Evolutionary conservation across 208 protist species (phyloP), one percentile per base, ranked within the genome.

Genomic region (Endotrypanum monterogeii): DNA sequence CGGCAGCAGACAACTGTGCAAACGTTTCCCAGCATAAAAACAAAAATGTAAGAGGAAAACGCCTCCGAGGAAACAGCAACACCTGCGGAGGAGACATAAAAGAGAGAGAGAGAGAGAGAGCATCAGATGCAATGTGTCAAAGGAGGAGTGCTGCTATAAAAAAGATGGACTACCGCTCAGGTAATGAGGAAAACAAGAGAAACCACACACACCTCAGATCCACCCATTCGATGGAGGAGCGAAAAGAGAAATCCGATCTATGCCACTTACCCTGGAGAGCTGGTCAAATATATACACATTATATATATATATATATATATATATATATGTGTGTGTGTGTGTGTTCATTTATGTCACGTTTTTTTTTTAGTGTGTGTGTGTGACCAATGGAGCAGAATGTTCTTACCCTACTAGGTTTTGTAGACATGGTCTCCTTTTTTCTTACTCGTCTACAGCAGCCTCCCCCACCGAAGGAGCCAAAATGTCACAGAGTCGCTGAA

Each of bases 401-500:
- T 30, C 35, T 28, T 46, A 60, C 35, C 30, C 60, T 41, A 4
- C 37, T 32, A 63, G 50, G 11, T 11, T n/a, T n/a, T n/a, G 44
- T 3, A 28, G 32, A 60, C 3, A 1, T 35, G 44, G 3, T 4
- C 16, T 3, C 60, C 35, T 58, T 1, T 41, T 55, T 65, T 46
- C 28, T 52, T 51, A 51, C 35, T 51, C 44, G 25, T 12, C 18
- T 25, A 32, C n/a, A 25, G 62, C 4, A 25, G 66, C 44, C 37
- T 78, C 54, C 25, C 82, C 79, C 25, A 88, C 71, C 6, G 71
- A 48, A 1, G 68, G 37, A 54, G 77, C 69, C n/a, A 89, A 67
- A 35, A 46, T 58, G 16, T 55, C 65, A 39, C 82, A 87, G 6
- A 82, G 67, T 51, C 63, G 66, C 46, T 61, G 55, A 46, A 85